Evolutionary conservation across 2,329 filamentous ascomycete species (phyloP).

Genomic region (Talaromyces sp.): DNA sequence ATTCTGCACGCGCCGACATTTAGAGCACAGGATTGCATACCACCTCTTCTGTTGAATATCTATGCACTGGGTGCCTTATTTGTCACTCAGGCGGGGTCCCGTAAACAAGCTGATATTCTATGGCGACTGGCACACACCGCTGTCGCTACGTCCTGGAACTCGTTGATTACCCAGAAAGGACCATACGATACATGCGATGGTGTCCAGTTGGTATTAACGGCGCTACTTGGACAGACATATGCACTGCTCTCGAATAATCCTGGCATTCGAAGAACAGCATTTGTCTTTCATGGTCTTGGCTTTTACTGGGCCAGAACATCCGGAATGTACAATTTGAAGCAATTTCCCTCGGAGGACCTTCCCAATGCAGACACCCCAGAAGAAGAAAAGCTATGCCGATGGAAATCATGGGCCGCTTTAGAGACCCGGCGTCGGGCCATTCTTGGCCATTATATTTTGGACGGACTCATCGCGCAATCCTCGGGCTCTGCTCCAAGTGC

Average conservation of each 20-base stretch:
- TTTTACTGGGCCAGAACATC: constrained; percentile 45
- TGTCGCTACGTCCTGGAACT: no score
- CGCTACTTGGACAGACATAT: constrained; percentile 41
- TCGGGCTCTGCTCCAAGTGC: no score
- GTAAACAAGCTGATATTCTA: no score
- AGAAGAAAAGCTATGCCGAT: constrained; percentile 37
- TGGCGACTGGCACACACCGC: no score
- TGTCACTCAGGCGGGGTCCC: no score
- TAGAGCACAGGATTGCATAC: no score
- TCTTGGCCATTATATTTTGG: constrained; percentile 38
- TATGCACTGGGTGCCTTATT: no score
- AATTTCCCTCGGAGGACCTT: constrained; percentile 23
- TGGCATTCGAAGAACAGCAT: constrained; percentile 39
- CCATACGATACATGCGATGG: constrained; percentile 28
- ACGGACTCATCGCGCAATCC: no score
- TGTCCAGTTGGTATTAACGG: constrained; percentile 41
- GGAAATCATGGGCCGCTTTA: constrained; percentile 40
- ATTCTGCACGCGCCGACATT: no score
- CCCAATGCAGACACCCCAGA: constrained; percentile 28
- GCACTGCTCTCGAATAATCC: constrained; percentile 37
- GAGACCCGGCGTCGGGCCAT: constrained; percentile 44
- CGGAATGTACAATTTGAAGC: constrained; percentile 37
- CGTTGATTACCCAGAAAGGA: no score
- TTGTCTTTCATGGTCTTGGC: constrained; percentile 41
- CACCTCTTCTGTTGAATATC: no score